phyloP scores from a whole-genome alignment of 2,329 filamentous ascomycete species.

The Phaeosphaeria sp. region DNA sequence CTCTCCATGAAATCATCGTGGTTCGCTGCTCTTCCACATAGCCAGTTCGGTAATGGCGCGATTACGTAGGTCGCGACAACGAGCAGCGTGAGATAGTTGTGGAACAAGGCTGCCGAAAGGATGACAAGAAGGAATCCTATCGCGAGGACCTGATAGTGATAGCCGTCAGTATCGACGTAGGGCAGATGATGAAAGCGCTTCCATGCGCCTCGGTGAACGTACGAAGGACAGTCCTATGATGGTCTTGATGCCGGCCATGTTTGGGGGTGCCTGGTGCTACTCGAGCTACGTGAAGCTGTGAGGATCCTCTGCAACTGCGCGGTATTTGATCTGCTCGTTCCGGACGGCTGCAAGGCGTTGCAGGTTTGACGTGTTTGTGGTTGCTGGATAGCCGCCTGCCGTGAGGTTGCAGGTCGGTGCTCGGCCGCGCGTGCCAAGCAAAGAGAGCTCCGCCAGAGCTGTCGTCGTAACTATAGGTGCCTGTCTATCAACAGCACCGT shows the following conservation, averaged over 20 bases:
- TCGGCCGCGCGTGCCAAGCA: conserved; percentile 24
- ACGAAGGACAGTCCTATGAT: conserved; percentile 99
- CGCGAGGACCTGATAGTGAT: conserved; percentile 74
- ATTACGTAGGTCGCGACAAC: conserved; percentile 96
- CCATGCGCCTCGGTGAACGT: conserved; percentile 47
- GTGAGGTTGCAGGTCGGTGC: conserved; percentile 16
- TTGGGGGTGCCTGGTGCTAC: background rate
- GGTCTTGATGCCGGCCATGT: conserved; percentile 92
- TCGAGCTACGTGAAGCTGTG: background rate
- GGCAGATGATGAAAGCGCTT: conserved; percentile 7
- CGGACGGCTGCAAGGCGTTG: conserved; percentile 4
- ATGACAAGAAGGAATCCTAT: conserved; percentile 99
- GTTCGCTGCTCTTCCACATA: conserved; percentile 85
- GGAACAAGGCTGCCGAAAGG: conserved; percentile 92
- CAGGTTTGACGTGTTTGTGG: conserved; percentile 6
- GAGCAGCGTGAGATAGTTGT: conserved; percentile 92
- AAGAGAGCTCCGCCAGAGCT: conserved; percentile 21
- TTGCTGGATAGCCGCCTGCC: conserved; percentile 10
- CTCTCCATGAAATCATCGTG: conserved; percentile 95
- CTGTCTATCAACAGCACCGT: conserved; percentile 27
- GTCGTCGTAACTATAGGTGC: conserved; percentile 38
- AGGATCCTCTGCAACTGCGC: background rate
- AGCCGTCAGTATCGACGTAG: conserved; percentile 6
- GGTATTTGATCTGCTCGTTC: background rate
- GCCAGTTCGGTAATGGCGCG: conserved; percentile 95